Percentiles rank a stretch among this genome's conserved stretches.
phyloP scores from a whole-genome alignment of 306 rosid species.

The Dicorynia guianensis region DNA sequence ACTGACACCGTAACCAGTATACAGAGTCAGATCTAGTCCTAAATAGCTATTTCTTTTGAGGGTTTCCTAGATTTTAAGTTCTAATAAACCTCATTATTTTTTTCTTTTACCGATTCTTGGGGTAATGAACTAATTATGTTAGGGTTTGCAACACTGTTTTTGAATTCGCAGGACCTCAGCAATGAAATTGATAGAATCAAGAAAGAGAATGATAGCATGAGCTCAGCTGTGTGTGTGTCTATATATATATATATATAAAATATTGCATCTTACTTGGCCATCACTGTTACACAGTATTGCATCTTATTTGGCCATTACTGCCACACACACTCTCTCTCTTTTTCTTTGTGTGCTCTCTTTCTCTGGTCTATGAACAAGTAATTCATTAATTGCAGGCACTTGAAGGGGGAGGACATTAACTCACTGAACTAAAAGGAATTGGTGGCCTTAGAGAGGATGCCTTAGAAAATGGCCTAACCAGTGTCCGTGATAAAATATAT shows the following conservation, averaged over 20 bases:
- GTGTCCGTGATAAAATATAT: slow-evolving; percentile 49
- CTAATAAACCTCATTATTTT: not conserved
- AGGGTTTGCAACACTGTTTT: slow-evolving; percentile 24
- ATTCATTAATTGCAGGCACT: slow-evolving; percentile 58
- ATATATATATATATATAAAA: too few relatives aligned
- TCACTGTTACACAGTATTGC: too few relatives aligned
- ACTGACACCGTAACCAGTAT: not conserved
- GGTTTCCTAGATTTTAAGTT: not conserved
- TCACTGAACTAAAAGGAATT: slow-evolving; percentile 57
- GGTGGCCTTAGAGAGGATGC: slow-evolving; percentile 50
- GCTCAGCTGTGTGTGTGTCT: too few relatives aligned
- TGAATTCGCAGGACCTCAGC: slow-evolving; percentile 59
- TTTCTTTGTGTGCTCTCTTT: not conserved
- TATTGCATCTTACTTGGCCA: not conserved
- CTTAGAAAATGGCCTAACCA: slow-evolving; percentile 60
- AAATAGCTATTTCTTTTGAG: slow-evolving; percentile 3
- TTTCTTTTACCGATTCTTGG: not conserved
- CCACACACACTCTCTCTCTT: not conserved
- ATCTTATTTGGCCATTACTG: not conserved
- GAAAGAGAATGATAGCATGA: slow-evolving; percentile 82
- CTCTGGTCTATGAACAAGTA: not conserved
- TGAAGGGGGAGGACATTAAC: slow-evolving; percentile 69
- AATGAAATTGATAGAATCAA: slow-evolving; percentile 71
- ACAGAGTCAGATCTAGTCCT: slow-evolving; percentile 36
- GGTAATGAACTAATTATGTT: not conserved